phyloP scores from a whole-genome alignment of 1,284 basidiomycete species.

The Ceratobasidium papillatum region DNA sequence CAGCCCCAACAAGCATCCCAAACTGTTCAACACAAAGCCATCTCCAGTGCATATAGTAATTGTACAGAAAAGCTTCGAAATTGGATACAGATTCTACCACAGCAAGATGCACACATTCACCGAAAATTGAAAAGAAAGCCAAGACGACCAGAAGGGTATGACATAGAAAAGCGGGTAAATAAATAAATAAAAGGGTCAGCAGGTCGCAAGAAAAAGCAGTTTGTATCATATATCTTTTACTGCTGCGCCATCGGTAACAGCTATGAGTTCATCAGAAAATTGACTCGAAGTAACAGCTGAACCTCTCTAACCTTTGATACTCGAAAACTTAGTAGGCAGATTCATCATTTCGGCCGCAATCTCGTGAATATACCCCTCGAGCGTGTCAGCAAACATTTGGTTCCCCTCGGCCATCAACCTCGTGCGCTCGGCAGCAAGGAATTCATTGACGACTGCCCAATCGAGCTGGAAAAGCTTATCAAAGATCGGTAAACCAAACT shows the following conservation, averaged over 20 bases:
- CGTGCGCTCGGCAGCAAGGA: not conserved
- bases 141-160: not conserved
- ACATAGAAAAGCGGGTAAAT: constrained; percentile 2
- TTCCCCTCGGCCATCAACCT: constrained; percentile 13
- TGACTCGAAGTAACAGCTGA: too few species aligned
- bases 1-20: not conserved
- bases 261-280: too few species aligned
- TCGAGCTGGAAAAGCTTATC: constrained; percentile 27
- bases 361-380: constrained; percentile 15
- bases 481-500: not conserved
- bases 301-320: not conserved
- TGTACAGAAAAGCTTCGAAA: not conserved
- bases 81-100: not conserved
- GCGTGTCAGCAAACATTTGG: not conserved
- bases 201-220: not conserved
- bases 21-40: not conserved
- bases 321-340: not conserved
- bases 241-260: not conserved
- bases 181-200: not conserved
- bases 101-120: not conserved
- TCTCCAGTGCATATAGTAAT: not conserved
- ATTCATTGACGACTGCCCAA: constrained; percentile 18
- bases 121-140: not conserved
- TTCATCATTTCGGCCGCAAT: constrained; percentile 7
- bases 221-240: not conserved